Percentiles rank a stretch among this genome's conserved stretches.
Evolutionary conservation across 2,329 filamentous ascomycete genomes (phyloP).

Genomic region (Aspergillus aculeatus): DNA sequence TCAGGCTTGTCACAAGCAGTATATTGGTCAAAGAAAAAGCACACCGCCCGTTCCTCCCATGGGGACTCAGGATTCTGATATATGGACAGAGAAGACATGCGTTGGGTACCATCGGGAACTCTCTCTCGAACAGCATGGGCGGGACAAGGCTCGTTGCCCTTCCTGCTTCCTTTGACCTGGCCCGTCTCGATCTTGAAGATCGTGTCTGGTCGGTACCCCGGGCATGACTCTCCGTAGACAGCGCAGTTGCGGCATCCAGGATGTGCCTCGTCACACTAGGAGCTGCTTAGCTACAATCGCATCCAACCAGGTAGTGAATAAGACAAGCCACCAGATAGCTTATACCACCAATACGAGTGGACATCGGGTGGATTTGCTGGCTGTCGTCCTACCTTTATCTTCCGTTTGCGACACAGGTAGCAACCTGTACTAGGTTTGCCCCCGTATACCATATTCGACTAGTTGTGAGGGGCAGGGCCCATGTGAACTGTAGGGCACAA

Average conservation of each 20-base stretch:
- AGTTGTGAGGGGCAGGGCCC: background rate
- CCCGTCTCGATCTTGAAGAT: constrained; percentile 37
- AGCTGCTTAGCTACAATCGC: constrained; percentile 10
- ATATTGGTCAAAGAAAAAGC: constrained; percentile 44
- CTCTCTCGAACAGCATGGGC: background rate
- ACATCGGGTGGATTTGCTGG: too few species aligned
- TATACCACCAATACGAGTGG: background rate
- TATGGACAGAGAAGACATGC: constrained; percentile 14
- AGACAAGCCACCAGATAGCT: background rate
- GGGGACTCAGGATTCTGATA: constrained; percentile 29
- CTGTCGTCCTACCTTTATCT: constrained; percentile 37
- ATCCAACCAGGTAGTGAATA: background rate
- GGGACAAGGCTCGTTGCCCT: constrained; percentile 16
- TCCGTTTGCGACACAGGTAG: constrained; percentile 40
- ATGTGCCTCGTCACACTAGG: constrained; percentile 39
- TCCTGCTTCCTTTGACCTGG: constrained; percentile 30
- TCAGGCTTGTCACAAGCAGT: constrained; percentile 27
- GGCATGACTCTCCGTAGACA: constrained; percentile 37
- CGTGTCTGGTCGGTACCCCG: constrained; percentile 37
- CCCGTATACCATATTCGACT: constrained; percentile 40
- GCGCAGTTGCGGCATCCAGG: constrained; percentile 38
- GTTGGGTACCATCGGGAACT: constrained; percentile 5
- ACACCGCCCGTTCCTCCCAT: constrained; percentile 40
- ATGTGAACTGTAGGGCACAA: background rate
- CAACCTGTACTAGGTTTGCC: constrained; percentile 42